Conservation (phyloP, 2,329 filamentous ascomycete genomes). For the Pseudocercospora fijiensis region DNA sequence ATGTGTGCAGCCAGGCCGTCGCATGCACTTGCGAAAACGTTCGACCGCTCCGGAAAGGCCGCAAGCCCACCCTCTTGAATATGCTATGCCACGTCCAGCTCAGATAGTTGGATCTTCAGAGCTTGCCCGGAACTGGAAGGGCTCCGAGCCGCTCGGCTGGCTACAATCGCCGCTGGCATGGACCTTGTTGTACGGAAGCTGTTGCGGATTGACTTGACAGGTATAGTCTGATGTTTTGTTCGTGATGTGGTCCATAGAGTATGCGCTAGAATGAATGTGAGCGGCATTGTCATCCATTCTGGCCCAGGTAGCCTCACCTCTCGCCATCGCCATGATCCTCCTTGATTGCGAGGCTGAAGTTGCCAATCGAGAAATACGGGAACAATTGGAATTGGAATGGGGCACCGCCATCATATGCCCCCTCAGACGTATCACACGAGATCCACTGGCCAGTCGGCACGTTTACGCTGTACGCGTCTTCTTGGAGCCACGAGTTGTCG, state of each 20-base stretch:
- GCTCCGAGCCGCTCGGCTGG: constrained; percentile 12
- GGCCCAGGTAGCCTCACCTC: constrained; percentile 9
- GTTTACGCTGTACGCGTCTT: constrained; percentile 20
- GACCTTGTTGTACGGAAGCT: constrained; percentile 8
- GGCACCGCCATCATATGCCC: constrained; percentile 18
- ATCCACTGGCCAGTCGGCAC: constrained; percentile 31
- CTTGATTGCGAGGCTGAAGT: constrained; percentile 30
- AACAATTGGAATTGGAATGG: constrained; percentile 31
- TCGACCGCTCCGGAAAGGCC: background rate
- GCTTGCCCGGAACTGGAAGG: constrained; percentile 11
- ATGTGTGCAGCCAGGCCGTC: background rate
- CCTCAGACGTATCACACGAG: constrained; percentile 20
- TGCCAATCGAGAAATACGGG: constrained; percentile 32
- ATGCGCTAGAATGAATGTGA: constrained; percentile 2
- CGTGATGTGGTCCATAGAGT: constrained; percentile 14
- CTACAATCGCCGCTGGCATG: constrained; percentile 32
- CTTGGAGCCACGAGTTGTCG: constrained; percentile 25
- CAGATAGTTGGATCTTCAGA: background rate
- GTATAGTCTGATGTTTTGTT: constrained; percentile 22
- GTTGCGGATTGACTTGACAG: constrained; percentile 27
- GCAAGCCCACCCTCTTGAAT: background rate
- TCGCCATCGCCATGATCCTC: constrained; percentile 22
- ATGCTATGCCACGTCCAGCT: background rate
- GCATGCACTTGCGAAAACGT: background rate
- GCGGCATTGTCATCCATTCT: background rate